Evolutionary conservation across 345 rosid species (phyloP).

Genomic region (Pistacia integerrima): DNA sequence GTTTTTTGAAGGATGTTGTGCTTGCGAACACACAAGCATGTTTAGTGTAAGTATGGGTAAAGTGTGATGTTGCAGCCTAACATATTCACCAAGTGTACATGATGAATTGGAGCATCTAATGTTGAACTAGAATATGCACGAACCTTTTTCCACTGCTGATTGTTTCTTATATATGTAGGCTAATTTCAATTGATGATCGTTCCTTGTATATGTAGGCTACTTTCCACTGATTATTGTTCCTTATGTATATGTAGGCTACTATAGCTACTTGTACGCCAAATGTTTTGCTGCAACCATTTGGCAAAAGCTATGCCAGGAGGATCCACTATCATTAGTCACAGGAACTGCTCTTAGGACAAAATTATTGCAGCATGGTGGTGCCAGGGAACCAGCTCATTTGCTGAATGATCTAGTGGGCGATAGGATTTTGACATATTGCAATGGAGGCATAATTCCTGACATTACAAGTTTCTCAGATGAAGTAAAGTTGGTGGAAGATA

Average conservation of each 20-base stretch:
- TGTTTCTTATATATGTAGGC: conserved; percentile 36
- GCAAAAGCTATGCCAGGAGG: conserved; percentile 76
- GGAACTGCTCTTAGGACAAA: conserved; percentile 72
- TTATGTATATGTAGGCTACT: conserved; percentile 53
- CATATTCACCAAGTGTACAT: not conserved
- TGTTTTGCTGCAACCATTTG: conserved; percentile 91
- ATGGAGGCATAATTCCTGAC: conserved; percentile 70
- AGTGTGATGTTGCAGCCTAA: not conserved
- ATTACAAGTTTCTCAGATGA: conserved; percentile 61
- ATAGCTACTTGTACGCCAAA: conserved; percentile 83
- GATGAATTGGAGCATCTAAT: not conserved
- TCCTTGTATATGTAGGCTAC: not conserved
- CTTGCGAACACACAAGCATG: not conserved
- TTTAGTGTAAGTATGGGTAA: not conserved
- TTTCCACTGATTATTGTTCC: too few species aligned
- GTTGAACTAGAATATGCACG: not conserved
- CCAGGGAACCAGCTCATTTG: conserved; percentile 74
- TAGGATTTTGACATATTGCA: conserved; percentile 48
- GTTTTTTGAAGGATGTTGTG: not conserved
- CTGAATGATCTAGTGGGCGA: conserved; percentile 68
- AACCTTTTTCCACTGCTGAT: not conserved
- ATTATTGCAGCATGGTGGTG: conserved; percentile 83
- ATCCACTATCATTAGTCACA: conserved; percentile 74
- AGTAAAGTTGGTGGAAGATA: conserved; percentile 26
- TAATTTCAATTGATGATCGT: conserved; percentile 30